Evolutionary conservation across 306 rosid genomes (phyloP).

Genomic region (Leucaena leucocephala): DNA sequence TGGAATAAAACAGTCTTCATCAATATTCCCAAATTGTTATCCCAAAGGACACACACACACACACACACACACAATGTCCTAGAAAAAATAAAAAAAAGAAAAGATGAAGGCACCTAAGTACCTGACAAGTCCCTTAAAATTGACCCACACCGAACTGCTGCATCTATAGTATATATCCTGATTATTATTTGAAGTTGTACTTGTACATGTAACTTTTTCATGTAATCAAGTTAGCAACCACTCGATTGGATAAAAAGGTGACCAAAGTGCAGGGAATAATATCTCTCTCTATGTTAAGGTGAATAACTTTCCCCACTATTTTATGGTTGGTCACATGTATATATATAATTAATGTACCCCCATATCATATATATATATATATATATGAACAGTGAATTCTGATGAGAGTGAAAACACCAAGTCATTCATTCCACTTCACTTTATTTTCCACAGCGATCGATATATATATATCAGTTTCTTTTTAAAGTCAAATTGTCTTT

Average conservation of each 20-base stretch:
- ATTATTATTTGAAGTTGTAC: slow-evolving; percentile 3
- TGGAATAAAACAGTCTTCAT: slow-evolving; percentile 32
- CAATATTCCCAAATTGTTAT: slow-evolving; percentile 27
- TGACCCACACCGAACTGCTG: slow-evolving; percentile 19
- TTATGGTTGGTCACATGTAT: slow-evolving; percentile 30
- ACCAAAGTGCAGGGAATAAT: slow-evolving; percentile 20
- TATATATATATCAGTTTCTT: neutral
- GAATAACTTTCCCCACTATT: slow-evolving; percentile 17
- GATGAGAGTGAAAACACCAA: slow-evolving; percentile 5
- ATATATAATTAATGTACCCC: slow-evolving; percentile 14
- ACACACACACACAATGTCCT: neutral
- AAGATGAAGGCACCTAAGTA: neutral
- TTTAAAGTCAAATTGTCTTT: slow-evolving; percentile 39
- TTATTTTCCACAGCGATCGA: slow-evolving; percentile 11
- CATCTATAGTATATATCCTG: neutral
- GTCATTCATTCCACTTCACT: slow-evolving; percentile 22
- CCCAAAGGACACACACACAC: neutral
- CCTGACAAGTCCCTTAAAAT: neutral
- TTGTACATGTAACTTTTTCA: slow-evolving; percentile 27
- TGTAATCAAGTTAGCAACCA: slow-evolving; percentile 11
- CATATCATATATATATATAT: neutral
- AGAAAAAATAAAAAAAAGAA: neutral
- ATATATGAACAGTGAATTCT: slow-evolving; percentile 8
- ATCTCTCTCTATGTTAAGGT: slow-evolving; percentile 18
- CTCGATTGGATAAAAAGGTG: slow-evolving; percentile 22